Evolutionary conservation across 306 rosid species (phyloP).

Genomic region (Lablab purpureus): DNA sequence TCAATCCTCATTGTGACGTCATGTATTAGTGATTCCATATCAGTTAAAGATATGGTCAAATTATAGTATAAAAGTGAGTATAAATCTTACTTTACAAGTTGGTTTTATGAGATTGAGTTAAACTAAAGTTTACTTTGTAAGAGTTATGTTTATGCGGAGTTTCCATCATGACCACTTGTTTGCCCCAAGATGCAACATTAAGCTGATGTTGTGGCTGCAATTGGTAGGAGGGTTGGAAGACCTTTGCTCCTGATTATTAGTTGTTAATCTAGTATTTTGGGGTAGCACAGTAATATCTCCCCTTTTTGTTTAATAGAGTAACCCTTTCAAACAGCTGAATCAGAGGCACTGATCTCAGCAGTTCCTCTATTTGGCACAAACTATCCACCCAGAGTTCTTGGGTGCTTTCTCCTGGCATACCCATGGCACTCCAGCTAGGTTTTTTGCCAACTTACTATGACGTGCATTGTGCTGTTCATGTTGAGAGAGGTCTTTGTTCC

Average conservation of each 20-base stretch:
- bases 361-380: neutral
- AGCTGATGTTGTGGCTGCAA: neutral
- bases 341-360: neutral
- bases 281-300: neutral
- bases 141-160: no score
- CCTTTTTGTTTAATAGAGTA: neutral
- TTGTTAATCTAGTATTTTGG: neutral
- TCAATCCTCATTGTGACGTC: no score
- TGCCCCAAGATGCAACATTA: neutral
- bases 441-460: neutral
- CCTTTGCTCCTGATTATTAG: neutral
- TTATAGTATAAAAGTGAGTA: no score
- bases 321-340: neutral
- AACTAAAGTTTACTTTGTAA: no score
- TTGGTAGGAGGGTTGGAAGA: neutral
- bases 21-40: no score
- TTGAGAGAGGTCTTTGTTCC: neutral
- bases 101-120: no score
- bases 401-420: neutral
- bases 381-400: neutral
- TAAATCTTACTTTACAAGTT: no score
- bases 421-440: neutral
- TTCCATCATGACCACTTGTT: no score
- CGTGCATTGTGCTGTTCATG: neutral
- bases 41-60: no score